A percentile compares a stretch with the other conserved stretches of the same genome.
phyloP scores from a whole-genome alignment of 2,329 filamentous ascomycete species.

The Graphilbum sp. region DNA sequence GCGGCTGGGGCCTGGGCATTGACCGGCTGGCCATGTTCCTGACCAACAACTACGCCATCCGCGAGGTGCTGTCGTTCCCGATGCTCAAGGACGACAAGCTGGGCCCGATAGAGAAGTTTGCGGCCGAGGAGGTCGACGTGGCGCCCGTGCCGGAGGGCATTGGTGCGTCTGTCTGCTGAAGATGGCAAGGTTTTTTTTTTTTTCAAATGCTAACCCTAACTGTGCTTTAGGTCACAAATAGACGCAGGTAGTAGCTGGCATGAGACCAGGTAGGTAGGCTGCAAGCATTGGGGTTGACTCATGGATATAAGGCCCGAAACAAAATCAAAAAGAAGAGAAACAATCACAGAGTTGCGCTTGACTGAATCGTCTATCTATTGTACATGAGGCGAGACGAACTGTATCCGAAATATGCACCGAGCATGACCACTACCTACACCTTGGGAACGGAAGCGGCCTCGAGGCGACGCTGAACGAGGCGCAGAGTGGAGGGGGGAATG shows the following conservation, averaged over 20 bases:
- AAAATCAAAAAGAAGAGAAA: too few species aligned
- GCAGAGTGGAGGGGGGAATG: constrained; percentile 49
- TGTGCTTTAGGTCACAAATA: constrained; percentile 11
- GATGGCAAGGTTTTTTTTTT: too few species aligned
- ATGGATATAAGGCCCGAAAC: too few species aligned
- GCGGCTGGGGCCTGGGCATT: constrained; percentile 92
- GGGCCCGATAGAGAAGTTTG: constrained; percentile 30
- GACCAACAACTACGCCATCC: constrained; percentile 89
- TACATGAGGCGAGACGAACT: too few species aligned
- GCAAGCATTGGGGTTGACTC: too few species aligned
- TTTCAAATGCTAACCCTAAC: too few species aligned
- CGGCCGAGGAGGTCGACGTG: constrained; percentile 17
- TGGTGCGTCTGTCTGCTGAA: constrained; percentile 11
- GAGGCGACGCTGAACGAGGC: constrained; percentile 37
- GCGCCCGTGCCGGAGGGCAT: constrained; percentile 20
- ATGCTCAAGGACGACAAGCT: constrained; percentile 81
- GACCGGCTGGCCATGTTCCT: constrained; percentile 49
- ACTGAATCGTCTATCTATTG: too few species aligned
- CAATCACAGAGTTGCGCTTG: too few species aligned
- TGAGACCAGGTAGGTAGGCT: not conserved
- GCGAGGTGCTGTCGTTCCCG: constrained; percentile 90
- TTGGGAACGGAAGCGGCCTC: constrained; percentile 2
- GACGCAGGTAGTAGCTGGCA: not conserved
- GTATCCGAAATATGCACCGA: too few species aligned
- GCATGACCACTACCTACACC: too few species aligned